Percentiles rank a stretch among this genome's conserved stretches.
phyloP scores from a whole-genome alignment of 768 basidiomycete genomes.

The Trametes meyenii region DNA sequence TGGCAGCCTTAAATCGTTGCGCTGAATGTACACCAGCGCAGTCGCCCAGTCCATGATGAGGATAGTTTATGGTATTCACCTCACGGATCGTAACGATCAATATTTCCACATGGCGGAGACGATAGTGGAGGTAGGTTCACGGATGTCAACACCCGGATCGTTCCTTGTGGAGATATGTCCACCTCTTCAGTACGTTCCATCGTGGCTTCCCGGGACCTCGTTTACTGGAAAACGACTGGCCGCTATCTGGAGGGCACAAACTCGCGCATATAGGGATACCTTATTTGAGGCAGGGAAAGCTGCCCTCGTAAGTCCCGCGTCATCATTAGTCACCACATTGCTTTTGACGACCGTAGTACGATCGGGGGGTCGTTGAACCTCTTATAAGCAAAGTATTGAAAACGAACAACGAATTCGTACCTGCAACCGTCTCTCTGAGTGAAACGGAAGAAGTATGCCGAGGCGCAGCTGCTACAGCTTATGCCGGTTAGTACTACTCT shows the following conservation, averaged over 20 bases:
- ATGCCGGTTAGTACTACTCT: conserved; percentile 3
- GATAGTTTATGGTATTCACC: conserved; percentile 45
- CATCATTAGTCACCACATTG: neutral
- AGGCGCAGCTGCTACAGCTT: conserved; percentile 10
- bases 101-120: conserved; percentile 9
- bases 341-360: neutral
- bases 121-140: conserved; percentile 8
- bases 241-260: conserved; percentile 58
- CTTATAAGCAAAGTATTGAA: neutral
- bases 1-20: too few relatives aligned
- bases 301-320: conserved; percentile 47
- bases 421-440: neutral
- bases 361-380: neutral
- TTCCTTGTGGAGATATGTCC: conserved; percentile 32
- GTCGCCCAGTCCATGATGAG: conserved; percentile 46
- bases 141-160: conserved; percentile 12
- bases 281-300: conserved; percentile 62
- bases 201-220: conserved; percentile 67
- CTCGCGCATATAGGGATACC: conserved; percentile 63
- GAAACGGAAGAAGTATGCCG: neutral
- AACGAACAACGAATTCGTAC: neutral
- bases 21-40: conserved; percentile 53
- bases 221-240: conserved; percentile 61
- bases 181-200: conserved; percentile 54
- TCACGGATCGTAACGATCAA: conserved; percentile 43